Evolutionary conservation across 495 filamentous ascomycete species (phyloP), one percentile per base, ranked within the genome.

Genomic region (Apodospora peruviana): DNA sequence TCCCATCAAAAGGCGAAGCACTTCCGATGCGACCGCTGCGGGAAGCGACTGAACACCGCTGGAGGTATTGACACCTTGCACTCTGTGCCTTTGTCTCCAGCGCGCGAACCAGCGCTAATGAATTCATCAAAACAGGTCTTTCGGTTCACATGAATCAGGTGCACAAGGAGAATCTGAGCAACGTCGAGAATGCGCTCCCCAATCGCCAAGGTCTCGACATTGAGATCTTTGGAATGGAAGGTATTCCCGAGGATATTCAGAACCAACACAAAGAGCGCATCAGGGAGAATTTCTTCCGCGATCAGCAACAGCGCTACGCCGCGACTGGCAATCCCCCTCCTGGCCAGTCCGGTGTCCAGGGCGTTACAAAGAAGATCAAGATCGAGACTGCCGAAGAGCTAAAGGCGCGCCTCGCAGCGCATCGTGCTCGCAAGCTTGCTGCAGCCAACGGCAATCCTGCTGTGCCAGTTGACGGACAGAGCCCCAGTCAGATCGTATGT

Each of bases 141-240:
- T 85, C 83, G 18, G 94, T 97, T 21, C 93, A 98, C 63, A 87
- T 97, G 90, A 93, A 87, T 57, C 94, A 98, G 64, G 93, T 98
- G 19, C 93, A 98, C 71, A 98, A 98, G 63, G 91, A 97, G 63
- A 84, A 79, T 22, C 74, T 97, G 14, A 80, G 80, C 0, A 77
- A 78, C 24, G 90, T 98, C 48, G 91, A 95, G 53, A 95, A 96
- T 77, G 90, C 94, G 10, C 73, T 97, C 4, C 81, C 84, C 0
- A 90, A 89, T 56, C 83, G 94, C 34, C 77, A 84, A 51, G 83
- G 84, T 40, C 78, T 93, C 27, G 89, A 95, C 38, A 79, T 95
- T 40, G 93, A 98, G 67, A 96, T 98, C 56, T 98, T 97, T 62
- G 93, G 91, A 57, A 96, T 95, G 86, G 91, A 97, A 59, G 93